Evolutionary conservation across 75 land plant species (phyloP).

Genomic region (Larix kaempferi): DNA sequence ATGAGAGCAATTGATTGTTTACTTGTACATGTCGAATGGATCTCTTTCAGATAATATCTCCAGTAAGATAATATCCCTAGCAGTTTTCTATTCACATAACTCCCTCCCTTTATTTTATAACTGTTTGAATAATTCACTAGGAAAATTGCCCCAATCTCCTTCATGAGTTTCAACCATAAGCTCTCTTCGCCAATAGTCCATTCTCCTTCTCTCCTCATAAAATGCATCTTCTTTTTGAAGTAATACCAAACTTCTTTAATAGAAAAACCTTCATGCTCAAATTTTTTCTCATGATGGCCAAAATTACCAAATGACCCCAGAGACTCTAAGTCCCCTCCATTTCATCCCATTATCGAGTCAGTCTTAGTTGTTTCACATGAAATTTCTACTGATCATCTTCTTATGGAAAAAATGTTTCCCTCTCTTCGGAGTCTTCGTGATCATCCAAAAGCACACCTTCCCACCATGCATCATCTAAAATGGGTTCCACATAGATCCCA

Average conservation of each 20-base stretch:
- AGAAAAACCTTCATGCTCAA: conserved; percentile 19
- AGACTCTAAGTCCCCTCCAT: conserved; percentile 43
- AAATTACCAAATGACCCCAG: conserved; percentile 51
- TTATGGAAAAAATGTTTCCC: conserved; percentile 69
- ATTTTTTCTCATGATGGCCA: conserved; percentile 34
- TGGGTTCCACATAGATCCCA: conserved; percentile 74
- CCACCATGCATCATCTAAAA: conserved; percentile 76
- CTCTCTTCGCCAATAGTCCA: conserved; percentile 25
- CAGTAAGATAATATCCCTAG: too few species aligned
- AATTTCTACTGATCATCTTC: conserved; percentile 48
- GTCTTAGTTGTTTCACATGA: conserved; percentile 25
- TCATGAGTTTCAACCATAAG: conserved; percentile 28
- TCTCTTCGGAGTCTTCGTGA: conserved; percentile 16
- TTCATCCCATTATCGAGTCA: conserved; percentile 76
- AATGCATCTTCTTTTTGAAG: conserved; percentile 16
- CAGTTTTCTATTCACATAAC: too few species aligned
- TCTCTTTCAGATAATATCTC: too few species aligned
- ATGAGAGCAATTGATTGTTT: too few species aligned
- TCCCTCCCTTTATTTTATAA: too few species aligned
- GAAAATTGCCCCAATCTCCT: too few species aligned
- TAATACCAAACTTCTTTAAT: conserved; percentile 62
- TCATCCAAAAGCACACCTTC: conserved; percentile 78
- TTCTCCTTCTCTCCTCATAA: conserved; percentile 11
- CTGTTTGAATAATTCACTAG: too few species aligned
- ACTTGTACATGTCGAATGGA: too few species aligned